A percentile compares a stretch with the other conserved stretches of the same genome.
Conservation (phyloP, 495 filamentous ascomycete species). For the Massariosphaeria phaeospora region DNA sequence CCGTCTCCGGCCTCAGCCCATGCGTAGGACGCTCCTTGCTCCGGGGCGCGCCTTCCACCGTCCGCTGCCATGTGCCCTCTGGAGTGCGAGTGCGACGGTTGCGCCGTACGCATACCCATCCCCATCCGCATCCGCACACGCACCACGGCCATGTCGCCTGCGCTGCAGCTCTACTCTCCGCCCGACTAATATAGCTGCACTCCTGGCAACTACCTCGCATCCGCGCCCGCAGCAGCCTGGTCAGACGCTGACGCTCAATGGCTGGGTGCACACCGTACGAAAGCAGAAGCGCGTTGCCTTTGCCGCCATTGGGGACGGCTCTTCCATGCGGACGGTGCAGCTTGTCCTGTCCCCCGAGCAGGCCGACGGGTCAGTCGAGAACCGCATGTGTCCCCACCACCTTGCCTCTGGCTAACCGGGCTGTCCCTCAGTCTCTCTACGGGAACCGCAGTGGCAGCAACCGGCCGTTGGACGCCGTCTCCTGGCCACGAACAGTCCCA, state of each 20-base stretch:
- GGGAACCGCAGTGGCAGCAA: conserved; percentile 73
- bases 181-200: conserved; percentile 28
- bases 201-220: conserved; percentile 14
- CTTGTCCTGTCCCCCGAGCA: conserved; percentile 71
- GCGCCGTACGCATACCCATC: no score
- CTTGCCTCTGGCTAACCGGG: conserved; percentile 1
- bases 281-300: conserved; percentile 81
- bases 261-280: conserved; percentile 78
- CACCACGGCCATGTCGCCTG: conserved; percentile 2
- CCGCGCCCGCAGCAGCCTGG: conserved; percentile 15
- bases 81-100: no score
- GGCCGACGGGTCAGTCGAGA: conserved; percentile 64
- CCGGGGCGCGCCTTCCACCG: conserved; percentile 5
- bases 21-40: not conserved
- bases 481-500: conserved; percentile 66
- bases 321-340: conserved; percentile 72
- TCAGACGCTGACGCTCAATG: conserved; percentile 56
- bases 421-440: conserved; percentile 59
- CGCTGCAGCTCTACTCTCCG: conserved; percentile 27
- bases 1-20: not conserved
- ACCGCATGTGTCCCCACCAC: not conserved
- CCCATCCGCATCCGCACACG: not conserved
- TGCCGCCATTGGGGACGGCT: conserved; percentile 82
- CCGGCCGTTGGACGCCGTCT: conserved; percentile 73
- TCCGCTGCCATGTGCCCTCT: conserved; percentile 1